phyloP scores from a whole-genome alignment of 2,329 filamentous ascomycete genomes.

The Bertia moriformis region DNA sequence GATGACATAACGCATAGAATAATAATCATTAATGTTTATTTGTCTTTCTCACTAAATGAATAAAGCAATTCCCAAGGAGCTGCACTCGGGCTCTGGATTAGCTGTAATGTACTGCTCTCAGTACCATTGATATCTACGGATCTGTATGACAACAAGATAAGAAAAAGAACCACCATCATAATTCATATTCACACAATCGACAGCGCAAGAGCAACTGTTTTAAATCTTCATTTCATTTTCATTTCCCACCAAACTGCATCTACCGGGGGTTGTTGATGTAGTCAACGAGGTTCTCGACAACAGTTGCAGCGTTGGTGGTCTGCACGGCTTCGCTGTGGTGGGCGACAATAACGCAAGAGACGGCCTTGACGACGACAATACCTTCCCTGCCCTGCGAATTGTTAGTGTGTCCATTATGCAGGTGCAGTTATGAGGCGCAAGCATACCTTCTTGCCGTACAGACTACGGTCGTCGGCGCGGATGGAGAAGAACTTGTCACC shows the following conservation, averaged over 20 bases:
- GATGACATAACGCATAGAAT: too few species aligned
- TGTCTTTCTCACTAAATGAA: too few species aligned
- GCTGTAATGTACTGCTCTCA: too few species aligned
- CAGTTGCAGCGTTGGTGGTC: constrained; percentile 62
- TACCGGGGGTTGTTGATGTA: constrained; percentile 72
- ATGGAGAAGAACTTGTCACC: constrained; percentile 68
- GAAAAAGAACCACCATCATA: background rate
- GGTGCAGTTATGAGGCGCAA: background rate
- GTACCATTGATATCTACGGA: too few species aligned
- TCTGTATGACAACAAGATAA: too few species aligned
- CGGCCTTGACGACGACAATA: constrained; percentile 71
- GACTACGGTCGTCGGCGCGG: constrained; percentile 59
- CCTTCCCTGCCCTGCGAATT: constrained; percentile 62
- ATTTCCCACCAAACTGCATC: constrained; percentile 21
- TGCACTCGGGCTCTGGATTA: too few species aligned
- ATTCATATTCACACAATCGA: too few species aligned
- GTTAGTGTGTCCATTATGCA: background rate
- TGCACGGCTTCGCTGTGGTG: constrained; percentile 67
- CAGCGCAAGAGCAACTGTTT: too few species aligned
- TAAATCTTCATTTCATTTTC: background rate
- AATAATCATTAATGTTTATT: too few species aligned
- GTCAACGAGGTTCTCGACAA: constrained; percentile 71
- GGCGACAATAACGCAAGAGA: constrained; percentile 73
- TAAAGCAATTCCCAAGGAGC: too few species aligned
- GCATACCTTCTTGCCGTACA: constrained; percentile 75